phyloP scores from a whole-genome alignment of 371 early-diverging fungal species.

The Mucor racemosus region DNA sequence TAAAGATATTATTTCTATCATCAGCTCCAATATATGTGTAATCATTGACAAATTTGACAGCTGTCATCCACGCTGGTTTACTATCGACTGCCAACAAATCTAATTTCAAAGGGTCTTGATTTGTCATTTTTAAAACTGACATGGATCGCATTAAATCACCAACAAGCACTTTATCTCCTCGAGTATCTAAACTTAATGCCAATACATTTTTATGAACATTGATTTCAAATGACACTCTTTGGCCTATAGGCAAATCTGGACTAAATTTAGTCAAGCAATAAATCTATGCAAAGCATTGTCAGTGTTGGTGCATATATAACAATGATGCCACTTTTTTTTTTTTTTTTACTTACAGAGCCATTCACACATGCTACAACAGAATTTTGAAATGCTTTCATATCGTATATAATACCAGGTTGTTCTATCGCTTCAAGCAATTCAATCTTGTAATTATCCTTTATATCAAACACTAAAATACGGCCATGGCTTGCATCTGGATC shows the following conservation, averaged over 20 bases:
- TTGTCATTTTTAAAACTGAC: constrained; percentile 51
- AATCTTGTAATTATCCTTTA: constrained; percentile 41
- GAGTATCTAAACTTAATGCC: constrained; percentile 60
- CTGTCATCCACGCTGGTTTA: constrained; percentile 71
- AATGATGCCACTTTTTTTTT: background rate
- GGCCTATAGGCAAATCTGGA: constrained; percentile 31
- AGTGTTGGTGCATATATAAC: background rate
- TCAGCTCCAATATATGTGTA: constrained; percentile 72
- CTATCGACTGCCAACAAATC: constrained; percentile 68
- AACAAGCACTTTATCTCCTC: constrained; percentile 75
- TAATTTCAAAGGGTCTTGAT: constrained; percentile 44
- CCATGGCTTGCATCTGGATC: constrained; percentile 60
- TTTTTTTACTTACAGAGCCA: constrained; percentile 50
- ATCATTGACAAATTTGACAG: constrained; percentile 65
- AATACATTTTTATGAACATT: constrained; percentile 63
- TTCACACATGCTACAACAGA: constrained; percentile 59
- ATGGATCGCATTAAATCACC: constrained; percentile 91
- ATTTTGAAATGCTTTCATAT: constrained; percentile 45
- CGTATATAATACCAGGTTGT: constrained; percentile 56
- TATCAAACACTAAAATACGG: constrained; percentile 59
- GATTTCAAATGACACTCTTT: constrained; percentile 30
- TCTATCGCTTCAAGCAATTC: constrained; percentile 41
- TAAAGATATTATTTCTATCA: constrained; percentile 63
- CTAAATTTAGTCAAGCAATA: constrained; percentile 38
- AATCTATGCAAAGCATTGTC: constrained; percentile 27